phyloP scores from a whole-genome alignment of 345 rosid genomes.

The Ricinus communis region DNA sequence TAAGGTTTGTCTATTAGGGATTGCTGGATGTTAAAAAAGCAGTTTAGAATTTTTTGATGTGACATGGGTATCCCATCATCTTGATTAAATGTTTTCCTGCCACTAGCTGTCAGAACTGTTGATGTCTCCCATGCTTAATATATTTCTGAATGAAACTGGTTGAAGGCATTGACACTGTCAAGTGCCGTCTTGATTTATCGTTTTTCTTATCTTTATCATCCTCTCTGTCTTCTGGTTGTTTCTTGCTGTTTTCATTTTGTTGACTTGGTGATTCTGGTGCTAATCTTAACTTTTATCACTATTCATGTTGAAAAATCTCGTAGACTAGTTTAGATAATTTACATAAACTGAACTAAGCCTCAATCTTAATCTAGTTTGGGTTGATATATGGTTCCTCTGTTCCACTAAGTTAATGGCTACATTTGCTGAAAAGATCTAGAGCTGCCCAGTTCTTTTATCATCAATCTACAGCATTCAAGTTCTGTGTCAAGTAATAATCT shows the following conservation, averaged over 20 bases:
- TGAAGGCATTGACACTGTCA: neutral
- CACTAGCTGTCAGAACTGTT: neutral
- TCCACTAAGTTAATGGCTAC: neutral
- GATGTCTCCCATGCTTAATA: neutral
- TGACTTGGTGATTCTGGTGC: neutral
- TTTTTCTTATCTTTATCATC: neutral
- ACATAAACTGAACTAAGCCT: neutral
- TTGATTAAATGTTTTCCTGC: neutral
- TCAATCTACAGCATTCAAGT: no score
- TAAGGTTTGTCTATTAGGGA: neutral
- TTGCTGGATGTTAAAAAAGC: neutral
- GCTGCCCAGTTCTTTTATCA: neutral
- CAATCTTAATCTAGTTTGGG: neutral
- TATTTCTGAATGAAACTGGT: neutral
- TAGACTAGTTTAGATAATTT: neutral
- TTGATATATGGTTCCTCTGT: neutral
- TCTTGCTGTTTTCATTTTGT: neutral
- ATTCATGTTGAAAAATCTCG: neutral
- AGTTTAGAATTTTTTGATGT: no score
- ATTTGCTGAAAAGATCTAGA: neutral
- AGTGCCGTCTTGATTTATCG: neutral
- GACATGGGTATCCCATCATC: neutral
- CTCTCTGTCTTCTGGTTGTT: neutral
- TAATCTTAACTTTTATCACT: neutral
- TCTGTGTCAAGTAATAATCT: no score